phyloP scores from a whole-genome alignment of 306 rosid genomes.

The Trifolium dubium region DNA sequence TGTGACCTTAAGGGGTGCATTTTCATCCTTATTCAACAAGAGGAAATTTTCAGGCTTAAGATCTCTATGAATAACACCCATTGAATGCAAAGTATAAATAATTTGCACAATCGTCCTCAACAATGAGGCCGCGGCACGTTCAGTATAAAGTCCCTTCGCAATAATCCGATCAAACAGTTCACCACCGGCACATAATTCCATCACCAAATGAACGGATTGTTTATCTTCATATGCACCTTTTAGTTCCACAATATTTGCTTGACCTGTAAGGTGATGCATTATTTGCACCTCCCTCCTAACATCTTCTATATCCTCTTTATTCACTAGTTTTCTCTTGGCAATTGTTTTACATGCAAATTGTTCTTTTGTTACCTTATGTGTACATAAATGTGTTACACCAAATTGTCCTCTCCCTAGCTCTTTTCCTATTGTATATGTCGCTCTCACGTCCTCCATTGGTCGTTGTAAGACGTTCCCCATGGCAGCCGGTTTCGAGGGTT shows the following conservation, averaged over 20 bases:
- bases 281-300: conserved; percentile 94
- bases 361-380: conserved; percentile 64
- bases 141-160: conserved; percentile 45
- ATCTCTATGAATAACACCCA: conserved; percentile 59
- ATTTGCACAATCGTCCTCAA: conserved; percentile 44
- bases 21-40: conserved; percentile 46
- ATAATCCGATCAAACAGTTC: conserved; percentile 48
- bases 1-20: conserved; percentile 53
- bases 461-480: conserved; percentile 69
- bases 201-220: conserved; percentile 47
- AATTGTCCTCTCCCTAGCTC: conserved; percentile 95
- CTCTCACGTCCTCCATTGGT: conserved; percentile 80
- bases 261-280: conserved; percentile 85
- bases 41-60: conserved; percentile 65
- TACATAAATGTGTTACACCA: conserved; percentile 82
- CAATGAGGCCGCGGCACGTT: conserved; percentile 50
- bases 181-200: conserved; percentile 48
- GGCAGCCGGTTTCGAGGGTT: conserved; percentile 41
- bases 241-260: conserved; percentile 82
- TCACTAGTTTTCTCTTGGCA: conserved; percentile 84
- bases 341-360: conserved; percentile 89
- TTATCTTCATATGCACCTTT: conserved; percentile 57
- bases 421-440: conserved; percentile 67
- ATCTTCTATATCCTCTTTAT: conserved; percentile 86
- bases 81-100: conserved; percentile 43